These are phyloP conservation scores for Tuber indicum DNA, from an alignment of 495 filamentous ascomycete species.

Conservation along the genomic window DNA sequence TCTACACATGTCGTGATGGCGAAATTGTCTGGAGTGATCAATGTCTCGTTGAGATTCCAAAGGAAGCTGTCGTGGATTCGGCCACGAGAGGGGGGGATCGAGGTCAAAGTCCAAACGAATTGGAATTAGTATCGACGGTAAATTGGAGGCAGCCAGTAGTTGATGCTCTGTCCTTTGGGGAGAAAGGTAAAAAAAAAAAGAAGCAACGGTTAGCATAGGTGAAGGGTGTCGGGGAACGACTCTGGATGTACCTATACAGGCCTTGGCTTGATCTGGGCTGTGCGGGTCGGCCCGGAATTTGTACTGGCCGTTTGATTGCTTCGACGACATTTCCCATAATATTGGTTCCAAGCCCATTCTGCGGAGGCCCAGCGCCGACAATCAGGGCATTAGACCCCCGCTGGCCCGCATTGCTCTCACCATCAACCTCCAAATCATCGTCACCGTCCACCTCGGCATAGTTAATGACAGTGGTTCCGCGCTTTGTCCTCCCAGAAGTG, in stretches of 20 bases:
- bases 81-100: slow-evolving; percentile 65
- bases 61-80: slow-evolving; percentile 89
- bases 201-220: not conserved
- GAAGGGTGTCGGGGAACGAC: not conserved
- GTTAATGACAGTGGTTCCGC: slow-evolving; percentile 91
- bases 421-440: slow-evolving; percentile 90
- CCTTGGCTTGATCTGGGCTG: slow-evolving; percentile 22
- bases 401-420: slow-evolving; percentile 49
- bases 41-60: slow-evolving; percentile 94
- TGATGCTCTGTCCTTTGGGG: slow-evolving; percentile 57
- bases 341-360: slow-evolving; percentile 7
- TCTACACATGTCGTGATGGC: slow-evolving; percentile 86
- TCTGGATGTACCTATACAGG: slow-evolving; percentile 24
- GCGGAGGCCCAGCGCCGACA: slow-evolving; percentile 18
- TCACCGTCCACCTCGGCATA: slow-evolving; percentile 95
- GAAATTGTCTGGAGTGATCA: slow-evolving; percentile 93
- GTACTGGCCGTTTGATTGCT: slow-evolving; percentile 75
- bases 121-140: slow-evolving; percentile 85
- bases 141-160: slow-evolving; percentile 69
- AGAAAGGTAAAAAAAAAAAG: not conserved
- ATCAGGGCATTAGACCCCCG: slow-evolving; percentile 14
- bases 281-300: slow-evolving; percentile 46
- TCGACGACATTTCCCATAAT: slow-evolving; percentile 44
- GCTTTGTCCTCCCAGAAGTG: slow-evolving; percentile 80
- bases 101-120: slow-evolving; percentile 96